Evolutionary conservation across 2,329 filamentous ascomycete genomes (phyloP).

Genomic region (Xylariaceae sp.): DNA sequence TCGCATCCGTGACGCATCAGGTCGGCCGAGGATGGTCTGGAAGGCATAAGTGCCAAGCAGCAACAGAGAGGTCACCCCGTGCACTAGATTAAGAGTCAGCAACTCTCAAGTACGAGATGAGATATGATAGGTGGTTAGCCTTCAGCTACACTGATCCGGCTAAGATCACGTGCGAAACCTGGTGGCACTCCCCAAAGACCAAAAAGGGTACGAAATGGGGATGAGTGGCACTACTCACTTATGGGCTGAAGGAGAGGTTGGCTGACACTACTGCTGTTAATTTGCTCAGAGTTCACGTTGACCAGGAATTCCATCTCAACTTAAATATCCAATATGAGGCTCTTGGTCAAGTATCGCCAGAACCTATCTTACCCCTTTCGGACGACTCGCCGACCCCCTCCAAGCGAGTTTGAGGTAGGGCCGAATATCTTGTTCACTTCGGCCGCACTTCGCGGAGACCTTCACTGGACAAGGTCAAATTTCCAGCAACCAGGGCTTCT

Average conservation of each 20-base stretch:
- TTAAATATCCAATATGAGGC: slow-evolving; percentile 18
- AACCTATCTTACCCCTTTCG: slow-evolving; percentile 11
- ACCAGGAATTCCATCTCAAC: slow-evolving; percentile 21
- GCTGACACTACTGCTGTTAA: slow-evolving; percentile 20
- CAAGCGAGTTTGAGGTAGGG: slow-evolving; percentile 10
- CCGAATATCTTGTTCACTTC: slow-evolving; percentile 14
- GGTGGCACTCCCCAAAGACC: too few relatives aligned
- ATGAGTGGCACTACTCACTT: slow-evolving; percentile 16
- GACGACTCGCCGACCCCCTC: slow-evolving; percentile 3
- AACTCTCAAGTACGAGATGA: too few relatives aligned
- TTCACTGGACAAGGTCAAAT: slow-evolving; percentile 1
- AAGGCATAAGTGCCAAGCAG: slow-evolving; percentile 48
- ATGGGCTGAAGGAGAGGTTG: slow-evolving; percentile 31
- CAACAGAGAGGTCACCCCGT: slow-evolving; percentile 44
- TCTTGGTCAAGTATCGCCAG: slow-evolving; percentile 11
- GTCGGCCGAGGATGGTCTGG: slow-evolving; percentile 46
- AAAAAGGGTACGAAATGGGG: too few relatives aligned
- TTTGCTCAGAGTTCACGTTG: slow-evolving; percentile 11
- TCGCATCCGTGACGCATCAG: slow-evolving; percentile 28
- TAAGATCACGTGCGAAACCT: too few relatives aligned
- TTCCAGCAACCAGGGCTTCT: too few relatives aligned
- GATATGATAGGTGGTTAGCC: too few relatives aligned
- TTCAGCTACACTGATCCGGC: too few relatives aligned
- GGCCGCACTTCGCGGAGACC: slow-evolving; percentile 14
- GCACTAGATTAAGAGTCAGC: slow-evolving; percentile 26